Evolutionary conservation across 2,329 filamentous ascomycete species (phyloP), one percentile per base, ranked within the genome.

Genomic region (Thelonectria rubi): DNA sequence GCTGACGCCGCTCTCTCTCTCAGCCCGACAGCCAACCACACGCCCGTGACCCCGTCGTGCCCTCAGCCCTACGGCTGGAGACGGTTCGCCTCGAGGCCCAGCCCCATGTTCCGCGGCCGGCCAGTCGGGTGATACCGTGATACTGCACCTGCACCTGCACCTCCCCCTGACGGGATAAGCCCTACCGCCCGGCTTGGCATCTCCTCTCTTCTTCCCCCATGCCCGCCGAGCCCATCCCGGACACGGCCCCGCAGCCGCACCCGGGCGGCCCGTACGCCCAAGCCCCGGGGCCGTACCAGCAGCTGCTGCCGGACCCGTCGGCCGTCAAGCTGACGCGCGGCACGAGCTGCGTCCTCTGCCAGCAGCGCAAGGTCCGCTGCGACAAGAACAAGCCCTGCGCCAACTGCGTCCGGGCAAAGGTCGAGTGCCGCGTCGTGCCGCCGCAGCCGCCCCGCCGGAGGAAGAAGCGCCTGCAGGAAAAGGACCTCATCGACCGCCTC

Each of bases 341-440:
- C 60, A 85, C 86, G 63, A 86, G 84, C 62, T 94, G 91, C 70
- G 82, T 92, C 14, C 81, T 88, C 18, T 94, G 91, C 72, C 90
- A 93, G 73, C 89, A 91, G 73, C 86, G 90, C 63, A 93, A 93
- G 74, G 84, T 93, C 43, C 88, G 88, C 62, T 93, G 91, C 75
- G 88, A 92, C 75, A 90, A 89, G 76, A 86, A 84, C 68, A 88
- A 88, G 75, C 90, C 90, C 15, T 93, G 91, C 72, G 81, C 84
- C 69, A 89, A 90, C 75, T 92, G 90, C 72, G 79, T 87, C 72
- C 89, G 85, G 75, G 83, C 85, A 54, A 78, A 81, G 20, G 83
- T 83, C 32, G 84, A 91, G 66, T 93, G 88, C 72, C 81, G 82
- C 39, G 84, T 88, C 8, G 76, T 85, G 65, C 78, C 86, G 70